Conservation (phyloP, 352 stramenopile genomes). For the Globisporangium paroecandrum region DNA sequence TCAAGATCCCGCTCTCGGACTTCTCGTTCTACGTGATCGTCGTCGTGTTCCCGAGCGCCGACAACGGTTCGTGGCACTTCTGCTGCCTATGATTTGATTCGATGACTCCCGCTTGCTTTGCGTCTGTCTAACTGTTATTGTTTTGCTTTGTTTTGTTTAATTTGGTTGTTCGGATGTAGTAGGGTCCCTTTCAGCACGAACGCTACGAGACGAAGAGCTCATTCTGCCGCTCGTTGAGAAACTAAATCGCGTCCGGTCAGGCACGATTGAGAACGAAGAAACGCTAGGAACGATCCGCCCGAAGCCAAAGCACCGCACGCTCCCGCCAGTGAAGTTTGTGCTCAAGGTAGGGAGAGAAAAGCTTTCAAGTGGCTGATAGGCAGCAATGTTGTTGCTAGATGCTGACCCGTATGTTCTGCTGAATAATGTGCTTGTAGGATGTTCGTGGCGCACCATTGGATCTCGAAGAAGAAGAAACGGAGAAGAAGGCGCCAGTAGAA, state of each 20-base stretch:
- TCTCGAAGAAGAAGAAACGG: conserved; percentile 52
- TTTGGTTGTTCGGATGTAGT: conserved; percentile 3
- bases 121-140: neutral
- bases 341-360: conserved; percentile 49
- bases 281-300: conserved; percentile 35
- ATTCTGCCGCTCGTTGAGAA: conserved; percentile 72
- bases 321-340: conserved; percentile 76
- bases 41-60: conserved; percentile 63
- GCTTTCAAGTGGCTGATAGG: neutral
- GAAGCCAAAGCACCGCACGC: conserved; percentile 59
- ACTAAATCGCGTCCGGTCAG: conserved; percentile 50
- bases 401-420: neutral
- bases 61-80: conserved; percentile 20
- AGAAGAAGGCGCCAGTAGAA: conserved; percentile 28
- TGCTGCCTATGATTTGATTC: neutral
- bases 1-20: conserved; percentile 62
- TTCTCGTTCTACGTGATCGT: conserved; percentile 80
- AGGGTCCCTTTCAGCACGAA: conserved; percentile 61
- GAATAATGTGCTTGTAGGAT: conserved; percentile 30
- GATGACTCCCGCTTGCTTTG: neutral
- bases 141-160: neutral
- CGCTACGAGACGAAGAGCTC: conserved; percentile 73
- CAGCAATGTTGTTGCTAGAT: neutral
- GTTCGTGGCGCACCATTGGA: conserved; percentile 67
- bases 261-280: conserved; percentile 46